Evolutionary conservation across 352 stramenopile species (phyloP).

Genomic region (Phytophthora kernoviae): DNA sequence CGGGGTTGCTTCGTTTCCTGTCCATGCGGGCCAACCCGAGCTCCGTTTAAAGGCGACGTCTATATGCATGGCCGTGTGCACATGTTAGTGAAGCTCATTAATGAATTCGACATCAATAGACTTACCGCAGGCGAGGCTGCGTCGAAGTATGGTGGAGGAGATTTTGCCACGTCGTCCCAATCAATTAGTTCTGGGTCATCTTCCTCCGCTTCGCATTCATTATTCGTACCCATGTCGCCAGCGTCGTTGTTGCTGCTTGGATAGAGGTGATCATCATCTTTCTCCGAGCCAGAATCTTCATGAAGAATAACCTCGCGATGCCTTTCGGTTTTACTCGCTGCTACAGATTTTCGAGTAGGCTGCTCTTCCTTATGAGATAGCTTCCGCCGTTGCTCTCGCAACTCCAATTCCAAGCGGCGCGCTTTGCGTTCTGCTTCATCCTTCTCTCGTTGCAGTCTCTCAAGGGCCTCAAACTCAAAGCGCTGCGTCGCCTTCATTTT

Average conservation of each 20-base stretch:
- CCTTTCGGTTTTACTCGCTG: constrained; percentile 1
- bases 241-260: constrained; percentile 7
- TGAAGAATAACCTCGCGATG: constrained; percentile 15
- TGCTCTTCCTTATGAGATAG: constrained; percentile 30
- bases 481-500: constrained; percentile 51
- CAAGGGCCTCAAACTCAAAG: constrained; percentile 20
- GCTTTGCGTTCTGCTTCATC: constrained; percentile 28
- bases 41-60: constrained; percentile 33
- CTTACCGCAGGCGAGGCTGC: constrained; percentile 20
- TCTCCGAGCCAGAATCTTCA: constrained; percentile 13
- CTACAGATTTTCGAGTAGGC: not conserved
- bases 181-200: constrained; percentile 17
- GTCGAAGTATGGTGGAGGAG: constrained; percentile 24
- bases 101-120: not conserved
- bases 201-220: constrained; percentile 18
- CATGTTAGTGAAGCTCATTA: not conserved
- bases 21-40: constrained; percentile 28
- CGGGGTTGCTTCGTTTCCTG: too few species aligned
- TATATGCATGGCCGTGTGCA: not conserved
- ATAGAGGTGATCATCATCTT: constrained; percentile 10
- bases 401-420: constrained; percentile 39
- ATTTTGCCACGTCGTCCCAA: constrained; percentile 22
- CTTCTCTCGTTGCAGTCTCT: constrained; percentile 19
- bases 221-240: constrained; percentile 14
- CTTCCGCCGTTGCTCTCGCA: constrained; percentile 35